Evolutionary conservation across 1,139 yeast species (phyloP).

Genomic region (Diutina scorzettiae): DNA sequence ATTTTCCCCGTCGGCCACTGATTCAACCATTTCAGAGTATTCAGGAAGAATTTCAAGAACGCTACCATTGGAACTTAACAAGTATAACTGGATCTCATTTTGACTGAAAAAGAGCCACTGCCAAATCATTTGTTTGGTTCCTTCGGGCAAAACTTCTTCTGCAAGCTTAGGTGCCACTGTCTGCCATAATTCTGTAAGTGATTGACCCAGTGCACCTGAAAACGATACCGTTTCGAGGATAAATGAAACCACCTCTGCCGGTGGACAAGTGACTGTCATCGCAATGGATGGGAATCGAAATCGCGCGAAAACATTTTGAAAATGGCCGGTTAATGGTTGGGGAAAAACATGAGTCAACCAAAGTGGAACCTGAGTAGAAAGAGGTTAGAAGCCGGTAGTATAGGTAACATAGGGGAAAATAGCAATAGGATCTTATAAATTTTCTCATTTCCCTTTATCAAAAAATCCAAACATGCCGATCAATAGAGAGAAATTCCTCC

Average conservation of each 20-base stretch:
- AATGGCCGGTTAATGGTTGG: not conserved
- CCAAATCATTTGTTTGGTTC: constrained; percentile 2
- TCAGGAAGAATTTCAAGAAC: not conserved
- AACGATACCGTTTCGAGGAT: not conserved
- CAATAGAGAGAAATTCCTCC: too few relatives aligned
- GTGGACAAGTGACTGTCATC: not conserved
- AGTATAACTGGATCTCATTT: not conserved
- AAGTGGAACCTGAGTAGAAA: too few relatives aligned
- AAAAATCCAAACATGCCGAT: too few relatives aligned
- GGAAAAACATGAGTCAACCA: too few relatives aligned
- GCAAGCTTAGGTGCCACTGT: not conserved
- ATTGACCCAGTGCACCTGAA: not conserved
- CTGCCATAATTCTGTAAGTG: not conserved
- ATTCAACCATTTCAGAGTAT: not conserved
- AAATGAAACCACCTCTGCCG: not conserved
- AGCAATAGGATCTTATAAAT: too few relatives aligned
- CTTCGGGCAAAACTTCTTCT: not conserved
- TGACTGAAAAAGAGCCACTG: constrained; percentile 3
- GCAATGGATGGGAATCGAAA: constrained; percentile 6
- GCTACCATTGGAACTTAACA: not conserved
- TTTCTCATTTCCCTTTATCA: too few relatives aligned
- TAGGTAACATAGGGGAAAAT: too few relatives aligned
- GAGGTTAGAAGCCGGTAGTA: too few relatives aligned
- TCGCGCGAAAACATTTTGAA: constrained; percentile 1
- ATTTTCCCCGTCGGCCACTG: not conserved